These are phyloP conservation scores for Lithohypha guttulata DNA, from an alignment of 2,329 filamentous ascomycete species.

Conservation along the genomic window DNA sequence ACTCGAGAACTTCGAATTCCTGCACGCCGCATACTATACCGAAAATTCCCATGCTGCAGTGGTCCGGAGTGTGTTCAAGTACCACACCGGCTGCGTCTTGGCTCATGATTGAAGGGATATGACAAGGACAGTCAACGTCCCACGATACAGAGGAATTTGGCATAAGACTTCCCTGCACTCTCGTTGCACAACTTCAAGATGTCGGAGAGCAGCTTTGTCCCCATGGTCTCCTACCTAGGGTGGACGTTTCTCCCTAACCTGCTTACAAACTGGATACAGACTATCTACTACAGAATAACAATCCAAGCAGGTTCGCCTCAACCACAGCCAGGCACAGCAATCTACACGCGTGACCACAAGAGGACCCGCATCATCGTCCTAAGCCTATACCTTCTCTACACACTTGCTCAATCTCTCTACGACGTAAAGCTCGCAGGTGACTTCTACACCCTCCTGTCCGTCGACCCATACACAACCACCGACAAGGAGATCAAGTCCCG, in stretches of 20 bases:
- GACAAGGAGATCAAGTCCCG: slow-evolving; percentile 72
- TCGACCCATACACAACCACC: slow-evolving; percentile 52
- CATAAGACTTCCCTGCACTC: neutral
- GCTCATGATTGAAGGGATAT: no score
- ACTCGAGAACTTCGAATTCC: no score
- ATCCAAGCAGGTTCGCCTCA: slow-evolving; percentile 82
- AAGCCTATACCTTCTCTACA: slow-evolving; percentile 74
- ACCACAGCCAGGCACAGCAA: slow-evolving; percentile 55
- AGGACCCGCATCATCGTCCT: slow-evolving; percentile 78
- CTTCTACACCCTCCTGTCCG: slow-evolving; percentile 68
- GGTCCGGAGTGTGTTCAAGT: no score
- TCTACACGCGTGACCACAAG: slow-evolving; percentile 63
- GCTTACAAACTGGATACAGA: slow-evolving; percentile 65
- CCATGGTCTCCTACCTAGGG: slow-evolving; percentile 45
- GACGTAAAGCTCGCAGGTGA: slow-evolving; percentile 59
- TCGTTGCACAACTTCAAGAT: slow-evolving; percentile 13
- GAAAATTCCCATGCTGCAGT: no score
- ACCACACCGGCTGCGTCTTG: no score
- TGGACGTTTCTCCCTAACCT: slow-evolving; percentile 63
- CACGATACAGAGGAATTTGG: neutral
- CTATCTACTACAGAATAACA: slow-evolving; percentile 73
- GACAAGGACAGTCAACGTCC: no score
- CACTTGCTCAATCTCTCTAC: slow-evolving; percentile 83
- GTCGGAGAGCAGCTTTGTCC: slow-evolving; percentile 29
- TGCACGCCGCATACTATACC: no score